phyloP scores from a whole-genome alignment of 2,329 filamentous ascomycete species.

The Hirsutella rhossiliensis region DNA sequence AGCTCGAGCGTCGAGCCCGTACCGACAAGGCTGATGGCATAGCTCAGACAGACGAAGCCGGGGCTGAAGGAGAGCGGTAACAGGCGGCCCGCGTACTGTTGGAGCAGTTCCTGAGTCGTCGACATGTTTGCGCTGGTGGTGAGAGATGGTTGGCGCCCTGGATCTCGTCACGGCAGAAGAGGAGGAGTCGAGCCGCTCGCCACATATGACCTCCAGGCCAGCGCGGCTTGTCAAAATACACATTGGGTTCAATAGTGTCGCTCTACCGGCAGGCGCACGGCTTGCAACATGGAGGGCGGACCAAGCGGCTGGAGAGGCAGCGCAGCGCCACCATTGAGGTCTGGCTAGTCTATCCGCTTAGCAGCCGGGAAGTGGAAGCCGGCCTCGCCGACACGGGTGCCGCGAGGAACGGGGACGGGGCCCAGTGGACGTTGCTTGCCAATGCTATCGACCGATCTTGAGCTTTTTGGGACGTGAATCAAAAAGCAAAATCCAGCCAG shows the following conservation, averaged over 20 bases:
- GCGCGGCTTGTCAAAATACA: not conserved
- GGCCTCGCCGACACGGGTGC: too few relatives aligned
- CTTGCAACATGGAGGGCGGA: not conserved
- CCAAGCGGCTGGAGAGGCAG: not conserved
- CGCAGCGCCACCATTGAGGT: too few relatives aligned
- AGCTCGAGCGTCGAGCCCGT: conserved; percentile 71
- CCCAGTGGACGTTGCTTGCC: too few relatives aligned
- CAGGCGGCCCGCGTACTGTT: conserved; percentile 29
- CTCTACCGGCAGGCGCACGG: not conserved
- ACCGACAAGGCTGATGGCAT: conserved; percentile 66
- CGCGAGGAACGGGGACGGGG: too few relatives aligned
- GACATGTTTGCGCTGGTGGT: not conserved
- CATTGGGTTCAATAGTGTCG: not conserved
- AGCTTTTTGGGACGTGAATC: too few relatives aligned
- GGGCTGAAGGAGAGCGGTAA: conserved; percentile 38
- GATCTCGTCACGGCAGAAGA: too few relatives aligned
- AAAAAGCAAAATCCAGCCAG: too few relatives aligned
- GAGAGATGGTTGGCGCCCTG: too few relatives aligned
- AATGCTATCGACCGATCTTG: too few relatives aligned
- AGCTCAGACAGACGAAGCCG: conserved; percentile 60
- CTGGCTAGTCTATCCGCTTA: not conserved
- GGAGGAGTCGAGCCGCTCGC: not conserved
- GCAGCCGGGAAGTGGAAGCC: not conserved
- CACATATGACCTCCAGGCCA: not conserved
- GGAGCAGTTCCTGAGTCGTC: conserved; percentile 16